A percentile compares a stretch with the other conserved stretches of the same genome.
These are phyloP conservation scores for Rutstroemia sp. DNA, from an alignment of 2,329 filamentous ascomycete genomes.

Conservation along the genomic window DNA sequence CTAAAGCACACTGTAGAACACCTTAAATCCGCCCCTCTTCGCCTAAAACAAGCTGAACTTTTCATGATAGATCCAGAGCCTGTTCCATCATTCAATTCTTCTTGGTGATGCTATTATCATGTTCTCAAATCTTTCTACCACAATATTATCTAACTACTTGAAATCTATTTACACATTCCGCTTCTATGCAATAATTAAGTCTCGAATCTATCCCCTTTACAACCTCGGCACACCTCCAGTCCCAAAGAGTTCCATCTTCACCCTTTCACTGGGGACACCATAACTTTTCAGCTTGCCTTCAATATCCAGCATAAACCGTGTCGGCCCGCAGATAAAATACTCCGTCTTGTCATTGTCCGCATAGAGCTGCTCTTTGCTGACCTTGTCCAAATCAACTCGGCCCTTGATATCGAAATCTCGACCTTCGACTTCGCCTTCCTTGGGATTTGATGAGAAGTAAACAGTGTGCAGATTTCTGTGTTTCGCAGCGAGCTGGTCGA, in stretches of 20 bases:
- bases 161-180: too few relatives aligned
- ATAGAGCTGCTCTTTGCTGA: neutral
- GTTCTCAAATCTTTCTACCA: too few relatives aligned
- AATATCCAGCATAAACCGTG: constrained; percentile 1
- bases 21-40: too few relatives aligned
- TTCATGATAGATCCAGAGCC: too few relatives aligned
- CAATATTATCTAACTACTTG: too few relatives aligned
- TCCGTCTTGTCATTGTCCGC: neutral
- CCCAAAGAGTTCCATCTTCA: constrained; percentile 3
- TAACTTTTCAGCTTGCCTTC: neutral
- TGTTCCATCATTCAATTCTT: too few relatives aligned
- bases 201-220: too few relatives aligned
- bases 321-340: constrained; percentile 7
- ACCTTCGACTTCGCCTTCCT: neutral
- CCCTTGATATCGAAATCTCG: neutral
- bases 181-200: too few relatives aligned
- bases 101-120: too few relatives aligned
- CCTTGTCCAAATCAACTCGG: neutral
- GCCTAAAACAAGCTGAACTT: too few relatives aligned
- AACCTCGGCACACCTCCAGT: neutral
- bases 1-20: too few relatives aligned
- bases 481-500: constrained; percentile 28
- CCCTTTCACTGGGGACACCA: neutral
- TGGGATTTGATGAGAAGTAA: neutral
- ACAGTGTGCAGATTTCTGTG: neutral